Conservation (phyloP, 352 stramenopile species). For the Elongisporangium senticosum region DNA sequence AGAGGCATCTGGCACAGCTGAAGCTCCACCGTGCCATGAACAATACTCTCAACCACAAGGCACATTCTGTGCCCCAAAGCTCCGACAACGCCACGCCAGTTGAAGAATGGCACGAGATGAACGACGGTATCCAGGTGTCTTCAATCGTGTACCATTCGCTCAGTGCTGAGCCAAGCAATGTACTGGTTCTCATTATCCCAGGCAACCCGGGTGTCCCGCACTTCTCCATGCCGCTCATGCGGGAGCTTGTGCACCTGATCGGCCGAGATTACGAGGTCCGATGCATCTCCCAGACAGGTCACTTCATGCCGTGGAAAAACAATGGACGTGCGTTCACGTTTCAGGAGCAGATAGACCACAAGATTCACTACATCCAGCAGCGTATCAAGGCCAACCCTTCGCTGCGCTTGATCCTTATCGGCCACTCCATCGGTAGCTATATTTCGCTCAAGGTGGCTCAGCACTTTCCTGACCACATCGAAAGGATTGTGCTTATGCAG, state of each 20-base stretch:
- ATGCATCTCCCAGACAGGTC: constrained; percentile 48
- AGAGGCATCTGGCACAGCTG: constrained; percentile 34
- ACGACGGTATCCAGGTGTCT: constrained; percentile 27
- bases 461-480: constrained; percentile 45
- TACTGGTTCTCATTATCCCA: constrained; percentile 55
- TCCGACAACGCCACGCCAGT: constrained; percentile 7
- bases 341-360: constrained; percentile 54
- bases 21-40: constrained; percentile 29
- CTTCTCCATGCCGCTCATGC: constrained; percentile 68
- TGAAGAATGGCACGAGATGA: constrained; percentile 50
- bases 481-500: constrained; percentile 65
- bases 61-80: constrained; percentile 5
- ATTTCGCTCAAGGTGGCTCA: constrained; percentile 46
- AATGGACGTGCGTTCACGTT: constrained; percentile 39
- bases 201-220: constrained; percentile 62
- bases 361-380: constrained; percentile 37
- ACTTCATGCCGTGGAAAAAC: constrained; percentile 69
- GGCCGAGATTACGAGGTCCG: constrained; percentile 43
- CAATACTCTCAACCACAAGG: constrained; percentile 15
- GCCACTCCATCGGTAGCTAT: constrained; percentile 62
- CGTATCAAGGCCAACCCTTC: constrained; percentile 37
- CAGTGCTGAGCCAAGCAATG: constrained; percentile 13
- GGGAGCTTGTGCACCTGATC: constrained; percentile 29
- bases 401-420: constrained; percentile 46
- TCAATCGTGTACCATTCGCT: constrained; percentile 48